phyloP scores from a whole-genome alignment of 2,329 filamentous ascomycete genomes.

The Trichoderma cornu-damae region DNA sequence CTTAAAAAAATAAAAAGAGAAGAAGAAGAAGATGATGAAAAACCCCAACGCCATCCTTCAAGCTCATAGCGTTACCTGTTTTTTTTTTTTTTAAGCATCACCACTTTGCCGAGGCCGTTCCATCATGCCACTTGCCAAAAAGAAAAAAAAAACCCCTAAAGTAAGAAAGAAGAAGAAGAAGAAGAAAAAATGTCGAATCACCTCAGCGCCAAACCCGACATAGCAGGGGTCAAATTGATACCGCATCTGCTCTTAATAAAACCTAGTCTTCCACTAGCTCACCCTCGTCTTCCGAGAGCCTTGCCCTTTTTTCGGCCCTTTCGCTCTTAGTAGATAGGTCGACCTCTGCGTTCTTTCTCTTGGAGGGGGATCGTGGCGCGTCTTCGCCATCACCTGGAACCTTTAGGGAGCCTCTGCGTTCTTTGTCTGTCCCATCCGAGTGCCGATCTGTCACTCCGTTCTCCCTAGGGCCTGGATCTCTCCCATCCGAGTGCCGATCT shows the following conservation, averaged over 20 bases:
- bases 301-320: constrained; percentile 41
- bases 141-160: neutral
- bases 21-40: no score
- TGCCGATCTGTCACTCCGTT: constrained; percentile 38
- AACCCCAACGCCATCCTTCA: constrained; percentile 11
- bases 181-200: neutral
- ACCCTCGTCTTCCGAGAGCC: constrained; percentile 45
- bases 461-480: constrained; percentile 36
- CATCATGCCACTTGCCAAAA: neutral
- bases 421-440: constrained; percentile 27
- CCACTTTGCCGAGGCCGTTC: constrained; percentile 3
- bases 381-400: constrained; percentile 31
- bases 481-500: constrained; percentile 29
- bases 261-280: constrained; percentile 39
- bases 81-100: no score
- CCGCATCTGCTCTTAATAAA: neutral
- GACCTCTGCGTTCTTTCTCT: constrained; percentile 40
- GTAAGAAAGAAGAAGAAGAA: no score
- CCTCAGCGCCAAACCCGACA: constrained; percentile 6
- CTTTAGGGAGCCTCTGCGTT: constrained; percentile 29
- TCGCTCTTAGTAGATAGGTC: constrained; percentile 31
- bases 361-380: constrained; percentile 35
- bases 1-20: neutral
- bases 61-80: constrained; percentile 5
- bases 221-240: neutral